These are phyloP conservation scores for Macrophomina tecta DNA, from an alignment of 2,329 filamentous ascomycete species.

Conservation along the genomic window DNA sequence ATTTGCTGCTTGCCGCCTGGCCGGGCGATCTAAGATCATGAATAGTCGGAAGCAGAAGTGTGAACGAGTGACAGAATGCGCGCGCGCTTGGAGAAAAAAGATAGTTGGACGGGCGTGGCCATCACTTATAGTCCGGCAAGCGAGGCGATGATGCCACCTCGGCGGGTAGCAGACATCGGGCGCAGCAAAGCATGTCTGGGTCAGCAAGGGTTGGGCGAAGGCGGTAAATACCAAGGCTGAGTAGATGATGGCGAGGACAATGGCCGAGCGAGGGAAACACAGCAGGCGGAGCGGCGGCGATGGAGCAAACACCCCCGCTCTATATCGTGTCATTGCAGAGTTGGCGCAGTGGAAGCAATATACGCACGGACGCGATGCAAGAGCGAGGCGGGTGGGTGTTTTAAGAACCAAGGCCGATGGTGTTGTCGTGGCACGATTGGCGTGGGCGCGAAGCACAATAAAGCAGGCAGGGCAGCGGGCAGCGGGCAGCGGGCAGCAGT, in stretches of 20 bases:
- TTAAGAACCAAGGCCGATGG: background rate
- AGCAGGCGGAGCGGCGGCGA: background rate
- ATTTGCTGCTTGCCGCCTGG: constrained; percentile 1
- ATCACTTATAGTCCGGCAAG: background rate
- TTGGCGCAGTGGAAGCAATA: constrained; percentile 12
- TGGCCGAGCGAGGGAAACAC: background rate
- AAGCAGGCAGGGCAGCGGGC: background rate
- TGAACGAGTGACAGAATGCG: background rate
- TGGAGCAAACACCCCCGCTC: constrained; percentile 2
- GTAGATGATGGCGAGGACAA: background rate
- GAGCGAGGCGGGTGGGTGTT: constrained; percentile 14
- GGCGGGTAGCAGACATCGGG: background rate
- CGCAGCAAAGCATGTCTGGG: background rate
- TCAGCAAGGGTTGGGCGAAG: background rate
- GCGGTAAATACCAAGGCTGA: background rate
- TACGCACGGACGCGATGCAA: constrained; percentile 13
- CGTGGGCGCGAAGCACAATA: background rate
- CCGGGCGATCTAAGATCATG: too few species aligned
- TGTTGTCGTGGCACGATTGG: constrained; percentile 14
- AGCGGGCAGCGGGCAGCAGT: background rate
- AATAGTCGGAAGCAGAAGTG: too few species aligned
- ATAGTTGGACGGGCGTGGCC: constrained; percentile 5
- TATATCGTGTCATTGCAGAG: constrained; percentile 14
- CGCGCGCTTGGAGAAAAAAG: constrained; percentile 16
- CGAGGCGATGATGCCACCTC: background rate